Percentiles rank a stretch among this genome's conserved stretches.
These are phyloP conservation scores for Priceomyces melissophilus DNA, from an alignment of 805 yeast species.

Conservation along the genomic window DNA sequence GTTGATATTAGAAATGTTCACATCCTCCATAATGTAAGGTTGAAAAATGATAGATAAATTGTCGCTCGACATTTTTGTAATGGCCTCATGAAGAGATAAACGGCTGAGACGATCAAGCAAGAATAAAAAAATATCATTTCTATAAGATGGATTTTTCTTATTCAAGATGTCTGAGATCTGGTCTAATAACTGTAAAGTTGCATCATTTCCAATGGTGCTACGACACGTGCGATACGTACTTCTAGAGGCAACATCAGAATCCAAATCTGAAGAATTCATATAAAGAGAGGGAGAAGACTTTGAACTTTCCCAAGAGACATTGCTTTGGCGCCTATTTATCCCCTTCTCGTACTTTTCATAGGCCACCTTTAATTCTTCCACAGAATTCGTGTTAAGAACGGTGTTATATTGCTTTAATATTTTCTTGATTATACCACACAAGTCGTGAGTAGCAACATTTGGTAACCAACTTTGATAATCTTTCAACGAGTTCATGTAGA, in stretches of 20 bases:
- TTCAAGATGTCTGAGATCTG: conserved; percentile 1
- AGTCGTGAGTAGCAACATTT: conserved; percentile 20
- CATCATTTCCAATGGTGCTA: conserved; percentile 1
- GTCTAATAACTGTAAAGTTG: conserved; percentile 4
- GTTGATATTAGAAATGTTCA: conserved; percentile 12
- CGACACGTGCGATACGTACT: conserved; percentile 7
- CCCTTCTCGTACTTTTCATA: conserved; percentile 2
- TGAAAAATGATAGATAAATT: conserved; percentile 31
- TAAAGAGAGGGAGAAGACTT: not conserved
- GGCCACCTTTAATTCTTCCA: conserved; percentile 3
- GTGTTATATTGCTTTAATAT: conserved; percentile 14
- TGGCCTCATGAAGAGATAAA: conserved; percentile 13
- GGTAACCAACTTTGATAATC: conserved; percentile 18
- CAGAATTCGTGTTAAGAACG: conserved; percentile 4
- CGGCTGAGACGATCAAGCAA: conserved; percentile 12
- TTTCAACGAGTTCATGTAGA: conserved; percentile 12
- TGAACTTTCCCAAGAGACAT: not conserved
- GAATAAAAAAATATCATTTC: conserved; percentile 17
- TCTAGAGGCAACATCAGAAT: conserved; percentile 8
- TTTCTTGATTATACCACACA: conserved; percentile 24
- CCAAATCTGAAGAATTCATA: conserved; percentile 5
- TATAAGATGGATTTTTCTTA: conserved; percentile 10
- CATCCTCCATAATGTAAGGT: conserved; percentile 23
- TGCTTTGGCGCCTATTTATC: not conserved
- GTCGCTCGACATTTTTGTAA: conserved; percentile 26